Base-by-base conservation (phyloP, 495 filamentous ascomycete genomes). In the Neurospora sp. region DNA sequence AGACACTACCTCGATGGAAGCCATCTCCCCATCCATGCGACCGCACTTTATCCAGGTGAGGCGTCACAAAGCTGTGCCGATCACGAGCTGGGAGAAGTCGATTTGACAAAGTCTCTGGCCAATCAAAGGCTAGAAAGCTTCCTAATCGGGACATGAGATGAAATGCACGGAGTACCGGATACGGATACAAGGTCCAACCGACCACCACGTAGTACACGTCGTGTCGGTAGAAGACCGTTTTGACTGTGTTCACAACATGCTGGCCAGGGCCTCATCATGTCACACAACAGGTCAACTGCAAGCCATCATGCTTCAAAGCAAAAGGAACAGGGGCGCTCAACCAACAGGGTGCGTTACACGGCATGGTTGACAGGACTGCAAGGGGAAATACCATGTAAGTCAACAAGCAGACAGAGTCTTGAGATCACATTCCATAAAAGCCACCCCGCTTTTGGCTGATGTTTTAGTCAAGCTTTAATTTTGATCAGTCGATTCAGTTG, bases 71-170 rank as follows among this genome's bases (percentile, higher is more conserved):
- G 14, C 27, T 66, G 54, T 66, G 54, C 54, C 54, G 54, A 35
- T 66, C 54, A 35, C 27, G 54, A 66, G 54, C 54, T 66, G 54
- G 54, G 14, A 66, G 27, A 35, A 66, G 54, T 35, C 27, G 11
- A 59, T 27, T 59, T 12, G 23, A 54, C 46, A 62, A 31, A 31
- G 12, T 8, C 20, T 12, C 12, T 74, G 75, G 54, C 78, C 78
- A 79, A 79, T 79, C 74, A 78, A 39, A 39, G 42, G 23, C 23
- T 38, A 31, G 69, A 39, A 48, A 18, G 18, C 39, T 31, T 78
- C 77, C 77, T 72, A 69, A 79, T 79, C 39, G 8, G 77, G 77
- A 35, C 54, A 62, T 62, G 54, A 62, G 23, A 62, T 62, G 54
- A 62, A 62, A 62, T 62, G 54, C 54, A 62, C 54, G 12, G 12